Evolutionary conservation across 2,329 filamentous ascomycete species (phyloP).

Genomic region (Alternaria sp.): DNA sequence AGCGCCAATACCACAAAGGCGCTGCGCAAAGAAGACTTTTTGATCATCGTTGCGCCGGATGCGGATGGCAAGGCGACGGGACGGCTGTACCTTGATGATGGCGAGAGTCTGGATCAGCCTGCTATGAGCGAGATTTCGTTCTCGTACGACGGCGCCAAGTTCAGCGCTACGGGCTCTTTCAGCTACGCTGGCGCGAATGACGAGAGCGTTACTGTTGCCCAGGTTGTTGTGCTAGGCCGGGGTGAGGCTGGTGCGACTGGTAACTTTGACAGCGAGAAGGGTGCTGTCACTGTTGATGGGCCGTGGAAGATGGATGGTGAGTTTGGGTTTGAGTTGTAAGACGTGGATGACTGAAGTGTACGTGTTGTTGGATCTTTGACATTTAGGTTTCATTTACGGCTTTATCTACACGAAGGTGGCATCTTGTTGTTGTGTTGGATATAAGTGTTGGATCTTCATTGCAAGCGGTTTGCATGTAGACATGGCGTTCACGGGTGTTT

Average conservation of each 20-base stretch:
- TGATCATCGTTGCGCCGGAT: constrained; percentile 72
- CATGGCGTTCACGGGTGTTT: background rate
- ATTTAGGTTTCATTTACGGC: background rate
- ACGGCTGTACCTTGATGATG: constrained; percentile 78
- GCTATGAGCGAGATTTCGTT: constrained; percentile 66
- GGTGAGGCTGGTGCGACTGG: constrained; percentile 18
- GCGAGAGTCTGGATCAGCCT: constrained; percentile 68
- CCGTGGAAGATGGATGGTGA: constrained; percentile 35
- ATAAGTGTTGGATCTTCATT: background rate
- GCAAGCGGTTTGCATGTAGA: background rate
- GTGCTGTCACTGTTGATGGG: constrained; percentile 31
- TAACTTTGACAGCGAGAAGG: constrained; percentile 17
- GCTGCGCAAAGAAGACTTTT: constrained; percentile 70
- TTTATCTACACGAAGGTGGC: background rate
- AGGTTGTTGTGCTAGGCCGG: constrained; percentile 40
- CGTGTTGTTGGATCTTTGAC: background rate
- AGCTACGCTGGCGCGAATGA: constrained; percentile 50
- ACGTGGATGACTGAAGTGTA: background rate
- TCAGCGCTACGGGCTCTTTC: constrained; percentile 62
- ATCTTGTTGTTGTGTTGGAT: background rate
- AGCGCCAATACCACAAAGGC: constrained; percentile 68
- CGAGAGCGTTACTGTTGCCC: constrained; percentile 35
- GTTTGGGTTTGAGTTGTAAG: constrained; percentile 29
- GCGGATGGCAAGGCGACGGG: constrained; percentile 69
- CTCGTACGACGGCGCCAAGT: constrained; percentile 60